Conservation (phyloP, 2,329 filamentous ascomycete species). For the Aspergillus pseudoterreus region DNA sequence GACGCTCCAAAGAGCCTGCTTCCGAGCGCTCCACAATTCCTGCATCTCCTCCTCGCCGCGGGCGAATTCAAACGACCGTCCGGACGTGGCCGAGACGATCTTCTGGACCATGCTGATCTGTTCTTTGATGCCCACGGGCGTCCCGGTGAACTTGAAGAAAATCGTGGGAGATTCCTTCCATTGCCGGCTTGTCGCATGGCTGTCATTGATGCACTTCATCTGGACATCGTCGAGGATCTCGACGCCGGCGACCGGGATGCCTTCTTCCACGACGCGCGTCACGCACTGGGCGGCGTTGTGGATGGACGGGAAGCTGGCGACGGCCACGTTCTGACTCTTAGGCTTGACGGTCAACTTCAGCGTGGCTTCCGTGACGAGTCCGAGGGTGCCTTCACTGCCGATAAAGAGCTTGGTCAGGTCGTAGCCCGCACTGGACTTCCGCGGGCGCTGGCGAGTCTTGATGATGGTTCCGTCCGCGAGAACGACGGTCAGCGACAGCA, state of each 20-base stretch:
- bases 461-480: slow-evolving; percentile 86
- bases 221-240: slow-evolving; percentile 91
- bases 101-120: slow-evolving; percentile 59
- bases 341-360: slow-evolving; percentile 82
- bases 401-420: slow-evolving; percentile 87
- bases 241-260: slow-evolving; percentile 83
- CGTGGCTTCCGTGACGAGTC: slow-evolving; percentile 85
- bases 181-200: slow-evolving; percentile 42
- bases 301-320: slow-evolving; percentile 63
- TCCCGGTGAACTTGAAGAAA: slow-evolving; percentile 73
- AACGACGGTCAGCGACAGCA: slow-evolving; percentile 79
- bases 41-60: slow-evolving; percentile 60
- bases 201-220: slow-evolving; percentile 67
- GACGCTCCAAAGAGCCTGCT: slow-evolving; percentile 70
- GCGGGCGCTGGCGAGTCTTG: slow-evolving; percentile 80
- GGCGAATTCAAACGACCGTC: slow-evolving; percentile 66
- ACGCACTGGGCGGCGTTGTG: slow-evolving; percentile 76
- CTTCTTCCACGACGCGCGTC: slow-evolving; percentile 71
- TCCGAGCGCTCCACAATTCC: slow-evolving; percentile 72
- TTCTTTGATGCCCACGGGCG: slow-evolving; percentile 59
- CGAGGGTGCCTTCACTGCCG: slow-evolving; percentile 86
- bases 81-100: slow-evolving; percentile 52
- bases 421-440: slow-evolving; percentile 89
- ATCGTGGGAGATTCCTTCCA: slow-evolving; percentile 70
- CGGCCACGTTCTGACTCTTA: slow-evolving; percentile 74